Conservation (phyloP, 805 yeast species). For the Candida boleticola region DNA sequence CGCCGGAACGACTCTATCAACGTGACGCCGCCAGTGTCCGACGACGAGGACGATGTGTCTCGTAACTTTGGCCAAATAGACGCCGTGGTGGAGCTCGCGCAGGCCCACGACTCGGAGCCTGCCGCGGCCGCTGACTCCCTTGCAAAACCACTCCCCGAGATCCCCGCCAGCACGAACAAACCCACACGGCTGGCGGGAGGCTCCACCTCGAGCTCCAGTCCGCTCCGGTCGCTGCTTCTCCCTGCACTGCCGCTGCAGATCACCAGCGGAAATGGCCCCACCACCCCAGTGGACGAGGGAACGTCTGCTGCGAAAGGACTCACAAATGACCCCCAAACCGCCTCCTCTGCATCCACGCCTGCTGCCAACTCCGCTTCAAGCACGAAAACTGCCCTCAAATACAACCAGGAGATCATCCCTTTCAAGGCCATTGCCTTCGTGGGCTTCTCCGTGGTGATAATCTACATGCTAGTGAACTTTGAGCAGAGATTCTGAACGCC, state of each 20-base stretch:
- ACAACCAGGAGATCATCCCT: neutral
- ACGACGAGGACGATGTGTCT: conserved; percentile 2
- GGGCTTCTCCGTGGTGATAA: conserved; percentile 1
- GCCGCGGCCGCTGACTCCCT: neutral
- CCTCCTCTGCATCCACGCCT: no score
- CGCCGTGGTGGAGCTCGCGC: no score
- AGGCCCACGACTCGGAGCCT: neutral
- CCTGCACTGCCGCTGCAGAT: no score
- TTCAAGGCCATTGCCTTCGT: neutral
- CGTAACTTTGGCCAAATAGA: neutral
- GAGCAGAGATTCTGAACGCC: no score
- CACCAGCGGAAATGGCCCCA: neutral
- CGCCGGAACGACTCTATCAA: neutral
- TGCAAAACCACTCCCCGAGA: neutral
- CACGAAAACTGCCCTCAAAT: neutral
- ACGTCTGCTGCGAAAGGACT: no score
- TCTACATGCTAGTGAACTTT: neutral
- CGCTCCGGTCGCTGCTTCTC: no score
- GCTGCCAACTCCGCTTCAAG: neutral
- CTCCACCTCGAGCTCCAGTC: no score
- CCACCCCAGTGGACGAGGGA: neutral
- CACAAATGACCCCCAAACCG: no score
- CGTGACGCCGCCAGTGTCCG: conserved; percentile 6
- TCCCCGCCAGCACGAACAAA: no score
- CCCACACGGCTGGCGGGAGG: no score